Base-by-base conservation (phyloP, 2,329 filamentous ascomycete genomes). In the Thermoascus crustaceus region DNA sequence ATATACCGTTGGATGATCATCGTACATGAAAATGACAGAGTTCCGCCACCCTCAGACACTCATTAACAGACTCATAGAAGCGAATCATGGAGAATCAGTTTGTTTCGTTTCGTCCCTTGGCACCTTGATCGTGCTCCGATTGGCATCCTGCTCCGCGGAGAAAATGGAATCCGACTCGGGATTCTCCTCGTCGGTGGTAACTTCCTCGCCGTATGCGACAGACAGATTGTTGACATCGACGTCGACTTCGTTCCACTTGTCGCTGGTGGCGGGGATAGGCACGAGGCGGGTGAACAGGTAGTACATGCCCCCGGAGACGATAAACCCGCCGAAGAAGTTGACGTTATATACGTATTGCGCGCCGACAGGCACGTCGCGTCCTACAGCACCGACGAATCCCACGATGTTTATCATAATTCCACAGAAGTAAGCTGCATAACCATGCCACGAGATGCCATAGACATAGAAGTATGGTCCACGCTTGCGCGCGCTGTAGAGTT, bases 391-490 rank as follows among this genome's bases (percentile, higher is more conserved):
- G 1, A 79, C 86, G 46, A 95, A 95, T 0, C 88, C 88, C 4
- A 94, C 85, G 3, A 95, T 83, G 49, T 94, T 94, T 68, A 94
- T 81, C 4, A 91, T 56, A 42, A 94, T 93, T 8, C 87, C 87
- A 1, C 75, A 68, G 40, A 94, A 73, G 57, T 94, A 94, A 0
- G 88, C 84, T 0, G 68, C 73, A 49, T 94, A 95, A 2, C 77
- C 88, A 26, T 85, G 79, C 82, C 83, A 91, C 56, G 89, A 77
- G 55, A 93, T 64, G 13, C 88, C 88, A 32, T 63, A 74, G 0
- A 66, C 76, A 63, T 72, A 91, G 59, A 73, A 89, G 61, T 95
- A 95, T 77, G 81, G 0, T 13, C 58, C 56, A 16, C 41, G 44
- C 31, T 54, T 57, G 17, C 77, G 76, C 7, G 75, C 81, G 34